Evolutionary conservation across 352 stramenopile species (phyloP).

Genomic region (Saprolegnia parasitica): DNA sequence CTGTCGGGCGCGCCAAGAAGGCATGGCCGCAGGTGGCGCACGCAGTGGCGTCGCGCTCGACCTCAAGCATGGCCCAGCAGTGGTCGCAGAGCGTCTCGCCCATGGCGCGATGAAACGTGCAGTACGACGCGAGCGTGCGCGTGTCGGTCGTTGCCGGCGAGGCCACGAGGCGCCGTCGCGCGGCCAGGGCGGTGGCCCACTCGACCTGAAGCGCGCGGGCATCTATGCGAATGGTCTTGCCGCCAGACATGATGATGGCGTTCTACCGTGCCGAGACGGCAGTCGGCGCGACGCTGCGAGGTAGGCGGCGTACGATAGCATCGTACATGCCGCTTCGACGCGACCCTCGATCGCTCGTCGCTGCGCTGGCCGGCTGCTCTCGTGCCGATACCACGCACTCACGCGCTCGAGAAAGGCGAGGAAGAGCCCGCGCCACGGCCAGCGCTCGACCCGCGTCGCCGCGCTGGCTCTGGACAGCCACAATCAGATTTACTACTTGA

Average conservation of each 20-base stretch:
- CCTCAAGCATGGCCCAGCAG: conserved; percentile 24
- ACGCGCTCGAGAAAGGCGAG: conserved; percentile 10
- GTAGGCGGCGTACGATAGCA: conserved; percentile 13
- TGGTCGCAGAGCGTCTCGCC: neutral
- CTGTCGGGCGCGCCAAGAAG: conserved; percentile 6
- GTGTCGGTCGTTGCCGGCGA: neutral
- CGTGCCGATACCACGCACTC: neutral
- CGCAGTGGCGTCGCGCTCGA: neutral
- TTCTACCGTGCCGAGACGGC: neutral
- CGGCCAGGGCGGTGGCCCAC: neutral
- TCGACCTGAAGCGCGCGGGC: neutral
- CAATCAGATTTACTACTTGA: no score
- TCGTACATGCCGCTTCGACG: conserved; percentile 1
- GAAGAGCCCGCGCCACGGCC: conserved; percentile 13
- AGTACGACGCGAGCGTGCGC: neutral
- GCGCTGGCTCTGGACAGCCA: neutral
- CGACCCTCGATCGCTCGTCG: neutral
- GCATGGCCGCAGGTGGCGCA: conserved; percentile 7
- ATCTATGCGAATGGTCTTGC: neutral
- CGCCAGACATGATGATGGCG: neutral
- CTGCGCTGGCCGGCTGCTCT: neutral
- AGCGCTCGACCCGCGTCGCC: neutral
- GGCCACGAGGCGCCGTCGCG: neutral
- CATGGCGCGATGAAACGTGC: neutral
- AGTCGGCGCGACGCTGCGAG: neutral